Evolutionary conservation across 2,329 filamentous ascomycete species (phyloP).

Genomic region (Botrytis deweyae): DNA sequence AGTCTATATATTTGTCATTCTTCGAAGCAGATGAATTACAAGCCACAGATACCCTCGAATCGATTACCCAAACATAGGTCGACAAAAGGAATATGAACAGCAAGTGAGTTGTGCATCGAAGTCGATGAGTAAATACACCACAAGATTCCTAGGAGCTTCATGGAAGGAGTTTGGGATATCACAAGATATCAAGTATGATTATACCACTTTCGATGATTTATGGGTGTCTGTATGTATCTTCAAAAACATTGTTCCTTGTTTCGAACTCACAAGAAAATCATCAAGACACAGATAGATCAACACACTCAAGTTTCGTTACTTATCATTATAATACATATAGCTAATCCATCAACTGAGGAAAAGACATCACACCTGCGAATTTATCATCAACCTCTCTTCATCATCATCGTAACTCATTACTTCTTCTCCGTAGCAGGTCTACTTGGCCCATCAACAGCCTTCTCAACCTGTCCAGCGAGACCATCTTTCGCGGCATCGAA

Average conservation of each 20-base stretch:
- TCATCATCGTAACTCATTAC: not conserved
- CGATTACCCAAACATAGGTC: too few relatives aligned
- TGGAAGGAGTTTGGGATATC: not conserved
- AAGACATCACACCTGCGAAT: not conserved
- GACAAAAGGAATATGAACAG: not conserved
- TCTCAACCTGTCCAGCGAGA: conserved; percentile 14
- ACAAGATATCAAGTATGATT: not conserved
- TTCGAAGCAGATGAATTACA: not conserved
- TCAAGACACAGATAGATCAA: not conserved
- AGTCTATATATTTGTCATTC: too few relatives aligned
- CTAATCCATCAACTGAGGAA: not conserved
- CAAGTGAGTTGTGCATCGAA: not conserved
- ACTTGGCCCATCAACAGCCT: conserved; percentile 12
- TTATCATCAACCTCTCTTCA: not conserved
- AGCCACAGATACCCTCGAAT: too few relatives aligned
- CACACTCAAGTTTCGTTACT: not conserved
- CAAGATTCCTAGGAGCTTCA: not conserved
- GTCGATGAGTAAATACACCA: not conserved
- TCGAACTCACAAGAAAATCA: not conserved
- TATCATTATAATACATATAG: not conserved
- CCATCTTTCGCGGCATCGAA: conserved; percentile 11
- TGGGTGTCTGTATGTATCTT: too few relatives aligned
- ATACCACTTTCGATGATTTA: too few relatives aligned
- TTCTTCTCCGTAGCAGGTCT: conserved; percentile 16
- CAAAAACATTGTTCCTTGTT: not conserved